These are phyloP conservation scores for Cephaloascus fragrans DNA, from an alignment of 805 yeast genomes.

Conservation along the genomic window DNA sequence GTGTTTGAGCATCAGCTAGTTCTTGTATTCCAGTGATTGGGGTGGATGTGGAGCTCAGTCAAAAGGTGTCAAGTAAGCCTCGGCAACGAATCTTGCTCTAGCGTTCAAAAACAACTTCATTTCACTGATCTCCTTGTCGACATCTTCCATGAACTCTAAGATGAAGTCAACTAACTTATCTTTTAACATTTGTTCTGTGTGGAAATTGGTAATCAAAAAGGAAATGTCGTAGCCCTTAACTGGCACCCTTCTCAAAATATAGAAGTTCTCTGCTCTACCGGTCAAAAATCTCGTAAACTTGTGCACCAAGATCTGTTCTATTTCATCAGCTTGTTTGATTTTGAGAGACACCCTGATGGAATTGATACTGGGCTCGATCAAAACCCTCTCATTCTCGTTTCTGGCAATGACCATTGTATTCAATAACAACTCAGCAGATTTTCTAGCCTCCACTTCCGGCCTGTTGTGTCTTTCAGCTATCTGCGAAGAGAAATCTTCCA, in stretches of 20 bases:
- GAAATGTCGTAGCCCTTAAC: slow-evolving; percentile 88
- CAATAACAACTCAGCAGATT: slow-evolving; percentile 74
- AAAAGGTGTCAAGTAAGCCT: slow-evolving; percentile 85
- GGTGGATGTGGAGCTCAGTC: slow-evolving; percentile 41
- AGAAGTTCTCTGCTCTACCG: slow-evolving; percentile 91
- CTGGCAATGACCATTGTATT: slow-evolving; percentile 87
- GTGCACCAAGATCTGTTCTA: slow-evolving; percentile 88
- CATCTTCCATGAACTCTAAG: slow-evolving; percentile 98
- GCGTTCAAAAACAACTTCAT: slow-evolving; percentile 96
- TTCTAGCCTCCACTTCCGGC: slow-evolving; percentile 88
- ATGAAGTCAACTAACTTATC: slow-evolving; percentile 93
- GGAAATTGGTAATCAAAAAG: slow-evolving; percentile 86
- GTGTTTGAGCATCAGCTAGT: no score
- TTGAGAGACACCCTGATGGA: slow-evolving; percentile 84
- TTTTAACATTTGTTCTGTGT: slow-evolving; percentile 92
- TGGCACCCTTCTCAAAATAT: slow-evolving; percentile 85
- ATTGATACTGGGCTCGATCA: slow-evolving; percentile 91
- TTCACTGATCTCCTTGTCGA: slow-evolving; percentile 96
- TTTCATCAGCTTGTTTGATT: slow-evolving; percentile 96
- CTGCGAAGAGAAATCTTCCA: slow-evolving; percentile 92
- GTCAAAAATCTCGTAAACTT: slow-evolving; percentile 91
- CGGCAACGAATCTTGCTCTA: slow-evolving; percentile 96
- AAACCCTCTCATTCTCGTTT: slow-evolving; percentile 85
- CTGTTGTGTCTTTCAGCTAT: slow-evolving; percentile 94
- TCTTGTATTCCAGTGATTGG: no score